These are phyloP conservation scores for Eremothecium coryli DNA, from an alignment of 1,139 yeast species.

Conservation along the genomic window DNA sequence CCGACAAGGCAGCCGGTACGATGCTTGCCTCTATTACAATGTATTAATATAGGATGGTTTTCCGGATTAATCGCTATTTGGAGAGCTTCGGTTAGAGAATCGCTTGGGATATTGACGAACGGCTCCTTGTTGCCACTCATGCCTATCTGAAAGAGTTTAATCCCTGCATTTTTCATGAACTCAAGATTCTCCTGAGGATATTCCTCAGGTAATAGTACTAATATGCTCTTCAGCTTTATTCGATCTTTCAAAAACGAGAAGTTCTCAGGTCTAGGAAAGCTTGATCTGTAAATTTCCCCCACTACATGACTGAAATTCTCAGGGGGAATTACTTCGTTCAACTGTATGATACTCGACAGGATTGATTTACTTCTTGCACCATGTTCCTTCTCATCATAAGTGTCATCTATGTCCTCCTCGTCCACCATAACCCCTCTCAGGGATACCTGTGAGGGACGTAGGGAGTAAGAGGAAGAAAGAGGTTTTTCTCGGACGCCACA, in stretches of 20 bases:
- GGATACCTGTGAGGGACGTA: no score
- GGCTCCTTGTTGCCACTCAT: constrained; percentile 96
- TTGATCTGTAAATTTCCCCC: constrained; percentile 70
- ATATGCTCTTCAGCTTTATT: constrained; percentile 59
- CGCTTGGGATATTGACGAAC: constrained; percentile 73
- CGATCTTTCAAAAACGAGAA: constrained; percentile 53
- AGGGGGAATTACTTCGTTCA: constrained; percentile 47
- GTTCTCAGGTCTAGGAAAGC: constrained; percentile 81
- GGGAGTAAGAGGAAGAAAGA: no score
- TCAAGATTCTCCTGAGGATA: constrained; percentile 70
- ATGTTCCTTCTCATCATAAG: constrained; percentile 23
- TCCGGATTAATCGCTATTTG: constrained; percentile 71
- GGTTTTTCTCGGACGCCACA: no score
- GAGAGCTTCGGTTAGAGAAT: constrained; percentile 69
- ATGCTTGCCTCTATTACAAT: constrained; percentile 94
- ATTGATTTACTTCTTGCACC: constrained; percentile 11
- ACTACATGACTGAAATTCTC: constrained; percentile 86
- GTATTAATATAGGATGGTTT: constrained; percentile 85
- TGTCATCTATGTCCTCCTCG: constrained; percentile 27
- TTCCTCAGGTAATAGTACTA: constrained; percentile 84
- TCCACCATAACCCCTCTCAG: constrained; percentile 1
- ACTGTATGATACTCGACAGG: background rate
- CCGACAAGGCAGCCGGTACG: constrained; percentile 96
- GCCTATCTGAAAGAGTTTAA: constrained; percentile 75
- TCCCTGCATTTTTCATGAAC: constrained; percentile 52